Evolutionary conservation across 768 basidiomycete species (phyloP), one percentile per base, ranked within the genome.

Genomic region (Chiua virens): DNA sequence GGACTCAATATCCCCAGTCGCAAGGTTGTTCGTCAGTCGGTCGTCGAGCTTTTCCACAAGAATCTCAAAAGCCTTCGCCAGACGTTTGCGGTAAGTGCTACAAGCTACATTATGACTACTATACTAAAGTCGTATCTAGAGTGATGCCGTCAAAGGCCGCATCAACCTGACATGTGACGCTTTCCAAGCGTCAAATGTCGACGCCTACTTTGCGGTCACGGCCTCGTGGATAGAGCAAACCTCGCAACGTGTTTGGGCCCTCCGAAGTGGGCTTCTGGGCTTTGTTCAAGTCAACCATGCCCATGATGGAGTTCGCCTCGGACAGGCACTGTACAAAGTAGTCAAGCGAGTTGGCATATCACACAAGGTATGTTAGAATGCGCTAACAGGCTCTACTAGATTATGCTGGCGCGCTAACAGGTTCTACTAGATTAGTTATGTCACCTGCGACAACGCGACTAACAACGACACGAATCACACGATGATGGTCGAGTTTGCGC

Each of bases 241-340:
- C 4, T 21, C 14, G 25, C 39, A 7, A 40, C 20, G 8, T 15
- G 39, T 13, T 23, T 40, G 21, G 39, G 23, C 8, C 4, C 39
- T 40, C 23, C 39, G 23, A 40, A 22, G 7, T 1, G 39, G 39
- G 3, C 21, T 40, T 22, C 9, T 40, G 8, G 21, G 39, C 11
- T 40, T 40, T 35, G 59, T 62, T 7, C 60, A 55, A 18, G 47
- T 78, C 25, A 76, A 77, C 51, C 64, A 58, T 20, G 55, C 72
- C 3, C 75, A 78, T 50, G 63, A 68, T 52, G 75, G 75, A 0
- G 40, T 37, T 34, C 60, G 59, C 1, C 66, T 75, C 3, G 70
- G 73, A 4, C 68, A 69, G 45, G 72, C 71, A 1, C 56, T 77
- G 4, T 77, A 66, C 60, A 71, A 71, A 52, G 61, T 76, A 35